Evolutionary conservation across 805 yeast genomes (phyloP).

Genomic region (Kodamaea nitidulidarum): DNA sequence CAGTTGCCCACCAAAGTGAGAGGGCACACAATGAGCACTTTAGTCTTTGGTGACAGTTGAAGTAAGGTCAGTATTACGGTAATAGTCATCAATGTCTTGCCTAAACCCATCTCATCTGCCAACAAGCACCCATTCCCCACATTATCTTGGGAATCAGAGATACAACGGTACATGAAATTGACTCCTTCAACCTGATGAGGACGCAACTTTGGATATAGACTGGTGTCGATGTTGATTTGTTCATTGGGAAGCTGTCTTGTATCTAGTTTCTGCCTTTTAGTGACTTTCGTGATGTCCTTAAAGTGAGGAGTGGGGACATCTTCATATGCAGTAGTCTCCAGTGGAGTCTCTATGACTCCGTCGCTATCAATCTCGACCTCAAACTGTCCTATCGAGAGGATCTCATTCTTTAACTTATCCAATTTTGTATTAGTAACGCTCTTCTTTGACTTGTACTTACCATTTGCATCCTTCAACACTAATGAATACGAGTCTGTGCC

Average conservation of each 20-base stretch:
- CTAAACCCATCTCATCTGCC: conserved; percentile 98
- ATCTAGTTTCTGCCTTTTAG: neutral
- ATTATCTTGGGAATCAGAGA: conserved; percentile 60
- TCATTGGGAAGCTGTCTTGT: conserved; percentile 12
- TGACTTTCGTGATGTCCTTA: neutral
- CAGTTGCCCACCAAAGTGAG: conserved; percentile 86
- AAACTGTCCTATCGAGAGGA: conserved; percentile 49
- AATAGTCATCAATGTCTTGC: conserved; percentile 80
- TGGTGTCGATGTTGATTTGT: conserved; percentile 48
- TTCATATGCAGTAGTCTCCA: conserved; percentile 12
- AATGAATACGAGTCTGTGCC: conserved; percentile 2
- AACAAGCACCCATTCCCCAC: conserved; percentile 68
- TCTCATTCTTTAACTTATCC: conserved; percentile 14
- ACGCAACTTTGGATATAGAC: conserved; percentile 51
- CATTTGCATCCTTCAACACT: conserved; percentile 10
- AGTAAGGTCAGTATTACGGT: conserved; percentile 78
- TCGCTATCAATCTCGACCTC: conserved; percentile 63
- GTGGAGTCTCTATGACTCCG: conserved; percentile 5
- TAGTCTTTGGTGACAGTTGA: conserved; percentile 39
- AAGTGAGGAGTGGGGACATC: neutral
- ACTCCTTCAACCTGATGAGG: conserved; percentile 89
- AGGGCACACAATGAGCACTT: conserved; percentile 82
- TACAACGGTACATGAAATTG: conserved; percentile 72
- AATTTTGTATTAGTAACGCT: conserved; percentile 5
- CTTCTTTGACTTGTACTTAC: conserved; percentile 10